Conservation (phyloP, 2,329 filamentous ascomycete species). For the Trichoderma atroviride region DNA sequence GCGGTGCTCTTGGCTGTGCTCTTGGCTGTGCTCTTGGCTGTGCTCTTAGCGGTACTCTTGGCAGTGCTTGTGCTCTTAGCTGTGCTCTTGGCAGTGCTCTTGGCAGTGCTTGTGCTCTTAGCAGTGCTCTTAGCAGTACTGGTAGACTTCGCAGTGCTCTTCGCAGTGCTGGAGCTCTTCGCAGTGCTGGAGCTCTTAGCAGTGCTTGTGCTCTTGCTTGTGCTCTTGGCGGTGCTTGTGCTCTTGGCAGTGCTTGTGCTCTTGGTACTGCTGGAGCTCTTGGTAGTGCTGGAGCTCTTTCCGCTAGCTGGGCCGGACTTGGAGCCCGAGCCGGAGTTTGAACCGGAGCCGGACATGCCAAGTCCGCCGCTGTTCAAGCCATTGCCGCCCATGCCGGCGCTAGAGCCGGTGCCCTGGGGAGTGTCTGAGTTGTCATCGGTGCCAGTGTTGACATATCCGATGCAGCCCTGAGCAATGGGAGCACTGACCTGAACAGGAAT, state of each 20-base stretch:
- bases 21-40: background rate
- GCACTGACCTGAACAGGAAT: slow-evolving; percentile 7
- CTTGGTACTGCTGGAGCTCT: no score
- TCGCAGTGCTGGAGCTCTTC: background rate
- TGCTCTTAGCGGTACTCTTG: background rate
- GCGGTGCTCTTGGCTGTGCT: background rate
- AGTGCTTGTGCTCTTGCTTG: no score
- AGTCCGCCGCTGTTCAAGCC: background rate
- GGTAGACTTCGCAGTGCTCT: background rate
- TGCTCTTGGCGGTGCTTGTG: no score
- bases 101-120: background rate
- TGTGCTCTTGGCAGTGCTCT: background rate
- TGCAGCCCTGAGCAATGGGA: slow-evolving; percentile 23
- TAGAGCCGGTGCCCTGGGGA: background rate
- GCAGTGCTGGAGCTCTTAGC: background rate
- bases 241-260: no score
- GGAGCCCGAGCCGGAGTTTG: background rate
- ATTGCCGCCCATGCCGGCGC: background rate
- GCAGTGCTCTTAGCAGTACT: background rate
- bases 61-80: no score
- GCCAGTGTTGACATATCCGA: slow-evolving; percentile 16
- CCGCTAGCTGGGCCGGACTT: background rate
- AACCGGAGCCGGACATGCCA: background rate
- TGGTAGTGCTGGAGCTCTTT: background rate
- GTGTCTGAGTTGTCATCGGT: background rate